A percentile compares a stretch with the other conserved stretches of the same genome.
These are phyloP conservation scores for Urtica urens DNA, from an alignment of 306 rosid species.

Conservation along the genomic window DNA sequence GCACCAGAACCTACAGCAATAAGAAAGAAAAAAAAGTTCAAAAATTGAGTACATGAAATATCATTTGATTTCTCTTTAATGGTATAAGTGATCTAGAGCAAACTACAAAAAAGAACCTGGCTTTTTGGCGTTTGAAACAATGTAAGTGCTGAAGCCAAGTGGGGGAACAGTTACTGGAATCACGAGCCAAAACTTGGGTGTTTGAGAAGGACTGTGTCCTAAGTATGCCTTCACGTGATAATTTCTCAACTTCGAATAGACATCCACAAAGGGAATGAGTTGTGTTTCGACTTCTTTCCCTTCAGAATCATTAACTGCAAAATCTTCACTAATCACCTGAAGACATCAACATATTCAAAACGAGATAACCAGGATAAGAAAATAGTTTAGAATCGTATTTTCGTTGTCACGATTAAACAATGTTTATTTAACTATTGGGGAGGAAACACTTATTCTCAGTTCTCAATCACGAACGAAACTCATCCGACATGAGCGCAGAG, in stretches of 20 bases:
- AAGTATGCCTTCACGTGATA: conserved; percentile 38
- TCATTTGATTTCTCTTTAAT: background rate
- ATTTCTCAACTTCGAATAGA: conserved; percentile 24
- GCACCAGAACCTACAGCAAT: conserved; percentile 35
- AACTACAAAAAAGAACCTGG: conserved; percentile 21
- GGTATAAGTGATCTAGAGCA: background rate
- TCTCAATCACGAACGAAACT: too few relatives aligned
- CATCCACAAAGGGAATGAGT: conserved; percentile 31
- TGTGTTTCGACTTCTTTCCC: conserved; percentile 41
- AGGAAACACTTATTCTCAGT: too few relatives aligned
- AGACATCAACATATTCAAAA: background rate
- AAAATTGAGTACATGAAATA: conserved; percentile 1
- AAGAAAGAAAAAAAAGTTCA: conserved; percentile 11
- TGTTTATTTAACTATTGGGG: too few relatives aligned
- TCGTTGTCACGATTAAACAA: too few relatives aligned
- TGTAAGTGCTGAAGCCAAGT: conserved; percentile 43
- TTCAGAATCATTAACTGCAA: conserved; percentile 34
- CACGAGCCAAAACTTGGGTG: conserved; percentile 43
- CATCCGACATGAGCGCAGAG: too few relatives aligned
- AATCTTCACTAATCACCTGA: conserved; percentile 34
- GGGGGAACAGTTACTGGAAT: conserved; percentile 42
- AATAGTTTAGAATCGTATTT: too few relatives aligned
- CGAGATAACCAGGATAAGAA: too few relatives aligned
- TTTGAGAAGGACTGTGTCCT: conserved; percentile 26
- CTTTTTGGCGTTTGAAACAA: conserved; percentile 24